These are phyloP conservation scores for Pestalotiopsis sp. DNA, from an alignment of 2,329 filamentous ascomycete genomes.

Conservation along the genomic window DNA sequence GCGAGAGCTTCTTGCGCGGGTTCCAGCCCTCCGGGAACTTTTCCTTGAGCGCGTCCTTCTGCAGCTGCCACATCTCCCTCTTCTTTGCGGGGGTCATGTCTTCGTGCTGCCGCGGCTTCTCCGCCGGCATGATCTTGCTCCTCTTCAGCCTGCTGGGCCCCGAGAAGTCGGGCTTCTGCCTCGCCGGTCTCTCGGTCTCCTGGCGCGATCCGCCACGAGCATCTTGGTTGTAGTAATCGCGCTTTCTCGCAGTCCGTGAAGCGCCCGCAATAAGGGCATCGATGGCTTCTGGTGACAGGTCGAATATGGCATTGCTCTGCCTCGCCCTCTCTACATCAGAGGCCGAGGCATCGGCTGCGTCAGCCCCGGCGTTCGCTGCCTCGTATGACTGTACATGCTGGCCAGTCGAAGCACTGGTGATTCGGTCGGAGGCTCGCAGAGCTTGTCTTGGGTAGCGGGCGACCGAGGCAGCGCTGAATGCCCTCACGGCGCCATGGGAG, in stretches of 20 bases:
- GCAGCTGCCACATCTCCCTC: constrained; percentile 65
- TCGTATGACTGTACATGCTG: constrained; percentile 1
- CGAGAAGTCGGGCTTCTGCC: constrained; percentile 13
- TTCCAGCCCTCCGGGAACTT: constrained; percentile 85
- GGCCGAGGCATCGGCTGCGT: constrained; percentile 14
- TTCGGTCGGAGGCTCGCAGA: background rate
- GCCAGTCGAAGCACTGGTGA: background rate
- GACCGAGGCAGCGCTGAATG: constrained; percentile 23
- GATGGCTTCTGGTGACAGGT: constrained; percentile 35
- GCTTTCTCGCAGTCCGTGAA: constrained; percentile 1
- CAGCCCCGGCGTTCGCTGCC: background rate
- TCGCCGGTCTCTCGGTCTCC: background rate
- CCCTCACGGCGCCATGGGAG: constrained; percentile 13
- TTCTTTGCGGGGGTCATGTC: constrained; percentile 20
- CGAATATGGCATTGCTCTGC: constrained; percentile 27
- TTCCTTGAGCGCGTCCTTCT: constrained; percentile 71
- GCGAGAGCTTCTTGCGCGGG: constrained; percentile 83
- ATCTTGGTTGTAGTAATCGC: background rate
- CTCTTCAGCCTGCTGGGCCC: constrained; percentile 22
- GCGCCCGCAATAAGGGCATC: constrained; percentile 27
- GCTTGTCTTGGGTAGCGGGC: constrained; percentile 16
- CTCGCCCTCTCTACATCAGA: constrained; percentile 21
- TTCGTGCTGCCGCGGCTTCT: constrained; percentile 4
- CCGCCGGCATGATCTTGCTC: constrained; percentile 24
- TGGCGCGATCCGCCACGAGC: background rate